These are phyloP conservation scores for Vararia minispora DNA, from an alignment of 768 basidiomycete genomes.

Conservation along the genomic window DNA sequence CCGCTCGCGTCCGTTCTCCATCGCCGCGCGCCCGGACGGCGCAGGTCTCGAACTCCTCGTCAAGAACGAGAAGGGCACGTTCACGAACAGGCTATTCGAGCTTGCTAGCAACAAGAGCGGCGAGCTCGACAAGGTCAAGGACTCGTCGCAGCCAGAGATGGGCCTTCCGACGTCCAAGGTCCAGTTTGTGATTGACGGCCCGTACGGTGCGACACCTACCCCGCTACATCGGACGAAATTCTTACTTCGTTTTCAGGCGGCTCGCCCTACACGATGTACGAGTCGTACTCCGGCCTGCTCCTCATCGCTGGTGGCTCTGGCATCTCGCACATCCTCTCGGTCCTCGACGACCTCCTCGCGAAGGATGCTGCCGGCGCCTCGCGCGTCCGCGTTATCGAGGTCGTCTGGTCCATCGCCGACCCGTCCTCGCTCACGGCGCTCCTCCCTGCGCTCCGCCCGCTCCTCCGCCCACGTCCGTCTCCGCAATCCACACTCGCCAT, in stretches of 20 bases:
- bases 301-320: constrained; percentile 53
- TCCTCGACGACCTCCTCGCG: constrained; percentile 43
- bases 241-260: constrained; percentile 21
- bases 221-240: too few relatives aligned
- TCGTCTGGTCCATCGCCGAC: constrained; percentile 44
- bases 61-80: constrained; percentile 39
- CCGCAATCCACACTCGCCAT: constrained; percentile 20
- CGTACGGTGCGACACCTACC: constrained; percentile 29
- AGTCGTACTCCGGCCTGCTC: constrained; percentile 40
- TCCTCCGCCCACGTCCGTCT: constrained; percentile 23
- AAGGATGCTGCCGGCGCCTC: constrained; percentile 24
- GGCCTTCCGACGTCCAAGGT: constrained; percentile 15
- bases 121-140: constrained; percentile 16
- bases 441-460: constrained; percentile 25
- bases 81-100: constrained; percentile 34
- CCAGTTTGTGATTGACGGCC: constrained; percentile 40
- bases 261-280: constrained; percentile 32
- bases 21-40: constrained; percentile 30
- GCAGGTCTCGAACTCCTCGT: constrained; percentile 38
- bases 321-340: constrained; percentile 41
- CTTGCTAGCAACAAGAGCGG: constrained; percentile 27
- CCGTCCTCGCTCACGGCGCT: constrained; percentile 28
- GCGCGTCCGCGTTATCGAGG: constrained; percentile 33
- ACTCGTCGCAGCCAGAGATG: constrained; percentile 5
- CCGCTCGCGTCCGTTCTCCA: constrained; percentile 27